A percentile compares a stretch with the other conserved stretches of the same genome.
Evolutionary conservation across 1,139 yeast species (phyloP).

Genomic region (Suhomyces bolitotheri): DNA sequence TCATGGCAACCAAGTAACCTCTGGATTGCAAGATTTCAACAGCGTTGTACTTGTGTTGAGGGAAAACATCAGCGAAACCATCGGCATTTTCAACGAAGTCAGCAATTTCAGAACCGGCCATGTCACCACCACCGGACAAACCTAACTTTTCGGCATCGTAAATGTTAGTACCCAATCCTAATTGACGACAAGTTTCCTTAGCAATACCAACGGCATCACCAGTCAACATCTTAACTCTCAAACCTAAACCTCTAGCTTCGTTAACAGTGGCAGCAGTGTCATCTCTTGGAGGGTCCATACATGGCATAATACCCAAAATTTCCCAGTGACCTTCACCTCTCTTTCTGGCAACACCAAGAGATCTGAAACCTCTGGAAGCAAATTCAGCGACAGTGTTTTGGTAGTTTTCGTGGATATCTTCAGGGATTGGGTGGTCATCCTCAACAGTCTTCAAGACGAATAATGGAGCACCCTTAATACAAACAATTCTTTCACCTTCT

Average conservation of each 20-base stretch:
- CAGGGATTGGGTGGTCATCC: constrained; percentile 95
- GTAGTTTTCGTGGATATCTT: constrained; percentile 91
- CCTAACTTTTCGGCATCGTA: constrained; percentile 97
- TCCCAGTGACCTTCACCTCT: constrained; percentile 99
- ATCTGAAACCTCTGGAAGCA: constrained; percentile 98
- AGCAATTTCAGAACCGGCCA: constrained; percentile 95
- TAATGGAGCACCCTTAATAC: constrained; percentile 98
- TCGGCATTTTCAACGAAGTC: constrained; percentile 95
- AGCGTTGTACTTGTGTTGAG: constrained; percentile 92
- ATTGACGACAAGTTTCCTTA: constrained; percentile 97
- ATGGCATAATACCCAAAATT: constrained; percentile 96
- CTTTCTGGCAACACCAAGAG: constrained; percentile 98
- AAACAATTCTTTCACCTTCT: constrained; percentile 92
- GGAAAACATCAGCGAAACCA: constrained; percentile 98
- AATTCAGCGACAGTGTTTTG: constrained; percentile 97
- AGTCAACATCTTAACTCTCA: constrained; percentile 96
- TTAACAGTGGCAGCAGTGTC: constrained; percentile 95
- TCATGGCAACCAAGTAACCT: constrained; percentile 96
- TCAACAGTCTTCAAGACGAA: constrained; percentile 94
- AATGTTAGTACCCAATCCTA: constrained; percentile 95
- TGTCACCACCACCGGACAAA: constrained; percentile 94
- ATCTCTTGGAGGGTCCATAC: constrained; percentile 99
- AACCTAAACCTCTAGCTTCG: constrained; percentile 92
- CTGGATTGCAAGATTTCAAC: constrained; percentile 87
- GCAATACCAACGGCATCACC: constrained; percentile 99